A percentile compares a stretch with the other conserved stretches of the same genome.
Evolutionary conservation across 2,329 filamentous ascomycete species (phyloP).

Genomic region (Diaporthe citrichinensis): DNA sequence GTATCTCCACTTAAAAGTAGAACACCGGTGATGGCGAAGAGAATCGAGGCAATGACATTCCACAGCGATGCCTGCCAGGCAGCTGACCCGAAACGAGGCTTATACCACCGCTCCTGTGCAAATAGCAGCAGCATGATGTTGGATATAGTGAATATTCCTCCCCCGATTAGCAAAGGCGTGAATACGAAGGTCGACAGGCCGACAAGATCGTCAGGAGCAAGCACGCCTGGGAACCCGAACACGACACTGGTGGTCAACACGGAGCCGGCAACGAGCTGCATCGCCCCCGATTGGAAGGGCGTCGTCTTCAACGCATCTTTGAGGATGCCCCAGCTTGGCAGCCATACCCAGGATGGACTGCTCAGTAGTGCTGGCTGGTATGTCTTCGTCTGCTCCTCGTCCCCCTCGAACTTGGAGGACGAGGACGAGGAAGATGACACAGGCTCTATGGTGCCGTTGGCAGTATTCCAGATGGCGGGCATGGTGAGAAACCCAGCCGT

Average conservation of each 20-base stretch:
- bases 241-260: neutral
- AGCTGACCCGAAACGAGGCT: neutral
- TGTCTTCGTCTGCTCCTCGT: neutral
- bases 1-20: neutral
- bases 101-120: constrained; percentile 12
- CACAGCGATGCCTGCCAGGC: constrained; percentile 7
- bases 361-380: neutral
- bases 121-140: constrained; percentile 14
- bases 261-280: neutral
- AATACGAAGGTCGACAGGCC: constrained; percentile 10
- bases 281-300: neutral
- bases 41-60: constrained; percentile 2
- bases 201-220: constrained; percentile 8
- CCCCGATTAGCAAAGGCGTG: constrained; percentile 5
- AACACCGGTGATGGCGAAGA: constrained; percentile 8
- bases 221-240: neutral
- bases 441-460: neutral
- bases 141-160: neutral
- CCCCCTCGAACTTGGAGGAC: neutral
- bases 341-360: neutral
- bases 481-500: neutral
- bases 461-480: constrained; percentile 16
- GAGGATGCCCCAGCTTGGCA: neutral
- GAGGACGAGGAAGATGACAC: neutral
- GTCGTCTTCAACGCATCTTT: neutral